Evolutionary conservation across 2,329 filamentous ascomycete species (phyloP), one percentile per base, ranked within the genome.

Genomic region (Bertia moriformis): DNA sequence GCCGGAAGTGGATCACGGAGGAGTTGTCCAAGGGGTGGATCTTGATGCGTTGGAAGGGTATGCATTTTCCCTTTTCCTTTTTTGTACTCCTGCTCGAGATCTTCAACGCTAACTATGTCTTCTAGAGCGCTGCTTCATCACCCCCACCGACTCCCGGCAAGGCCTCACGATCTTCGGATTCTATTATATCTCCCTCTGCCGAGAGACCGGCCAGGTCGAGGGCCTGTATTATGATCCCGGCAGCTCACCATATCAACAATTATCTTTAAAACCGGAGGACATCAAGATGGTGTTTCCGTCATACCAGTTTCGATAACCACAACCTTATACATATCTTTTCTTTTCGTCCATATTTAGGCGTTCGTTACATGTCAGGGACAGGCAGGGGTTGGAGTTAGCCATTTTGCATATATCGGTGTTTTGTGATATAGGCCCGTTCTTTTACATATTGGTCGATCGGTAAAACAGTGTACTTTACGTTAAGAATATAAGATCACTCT

Each of bases 21-120:
- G 48, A 33, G 41, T 37, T 63, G 40, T 55, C 53, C 14, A 53
- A 55, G 41, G 57, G 59, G 18, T 67, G 63, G 63, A 62, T 67
- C 37, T 45, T 67, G 45, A 67, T 67, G 64, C 53, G 64, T 43
- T 67, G 64, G 64, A 67, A 67, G 51, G 64, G 62, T 62, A 43
- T 44, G 52, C 49, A 36, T 7, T 18, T 12, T 4, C 17, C 19
- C 20, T 7, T 20, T 10, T 38, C 38, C 14, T 37, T 41, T 14
- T 13, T 33, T 33, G 4, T 18, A 19, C 13, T n/a, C n/a, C n/a
- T n/a, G n/a, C n/a, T n/a, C n/a, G n/a, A n/a, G n/a, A n/a, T n/a
- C n/a, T n/a, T n/a, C n/a, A n/a, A n/a, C n/a, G n/a, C n/a, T n/a
- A n/a, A n/a, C n/a, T n/a, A n/a, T n/a, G n/a, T n/a, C n/a, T n/a